Evolutionary conservation across 2,329 filamentous ascomycete genomes (phyloP).

Genomic region (Plectosphaerella plurivora): DNA sequence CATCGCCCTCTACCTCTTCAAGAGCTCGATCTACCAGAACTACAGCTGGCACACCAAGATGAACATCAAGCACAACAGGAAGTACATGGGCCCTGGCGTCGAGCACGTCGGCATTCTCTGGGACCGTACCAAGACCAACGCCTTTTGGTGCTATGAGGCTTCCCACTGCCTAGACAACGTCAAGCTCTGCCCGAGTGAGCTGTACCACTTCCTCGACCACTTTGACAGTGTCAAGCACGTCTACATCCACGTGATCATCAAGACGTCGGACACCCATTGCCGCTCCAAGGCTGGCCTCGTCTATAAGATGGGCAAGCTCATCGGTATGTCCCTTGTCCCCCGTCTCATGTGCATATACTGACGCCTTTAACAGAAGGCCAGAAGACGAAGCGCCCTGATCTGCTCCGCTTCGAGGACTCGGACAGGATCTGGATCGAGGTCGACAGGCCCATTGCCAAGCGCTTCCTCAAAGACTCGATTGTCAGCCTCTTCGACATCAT

Average conservation of each 20-base stretch:
- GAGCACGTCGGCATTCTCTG: background rate
- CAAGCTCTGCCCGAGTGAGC: background rate
- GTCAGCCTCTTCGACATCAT: background rate
- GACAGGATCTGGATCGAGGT: background rate
- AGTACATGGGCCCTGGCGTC: background rate
- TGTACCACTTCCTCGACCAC: background rate
- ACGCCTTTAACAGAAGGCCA: no score
- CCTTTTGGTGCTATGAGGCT: background rate
- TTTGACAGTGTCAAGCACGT: background rate
- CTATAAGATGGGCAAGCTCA: background rate
- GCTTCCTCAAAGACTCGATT: background rate
- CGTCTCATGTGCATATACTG: no score
- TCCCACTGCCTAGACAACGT: background rate
- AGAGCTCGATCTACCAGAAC: background rate
- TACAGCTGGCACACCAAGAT: background rate
- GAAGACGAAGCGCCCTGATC: background rate
- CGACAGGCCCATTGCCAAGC: background rate
- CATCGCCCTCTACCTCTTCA: background rate
- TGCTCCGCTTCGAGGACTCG: background rate
- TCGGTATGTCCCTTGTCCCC: background rate
- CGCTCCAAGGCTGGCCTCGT: background rate
- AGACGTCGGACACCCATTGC: conserved; percentile 15
- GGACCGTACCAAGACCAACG: background rate
- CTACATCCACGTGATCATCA: conserved; percentile 20
- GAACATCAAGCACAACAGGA: background rate